Evolutionary conservation across 2,329 filamentous ascomycete species (phyloP).

Genomic region (Verticillium nubilum): DNA sequence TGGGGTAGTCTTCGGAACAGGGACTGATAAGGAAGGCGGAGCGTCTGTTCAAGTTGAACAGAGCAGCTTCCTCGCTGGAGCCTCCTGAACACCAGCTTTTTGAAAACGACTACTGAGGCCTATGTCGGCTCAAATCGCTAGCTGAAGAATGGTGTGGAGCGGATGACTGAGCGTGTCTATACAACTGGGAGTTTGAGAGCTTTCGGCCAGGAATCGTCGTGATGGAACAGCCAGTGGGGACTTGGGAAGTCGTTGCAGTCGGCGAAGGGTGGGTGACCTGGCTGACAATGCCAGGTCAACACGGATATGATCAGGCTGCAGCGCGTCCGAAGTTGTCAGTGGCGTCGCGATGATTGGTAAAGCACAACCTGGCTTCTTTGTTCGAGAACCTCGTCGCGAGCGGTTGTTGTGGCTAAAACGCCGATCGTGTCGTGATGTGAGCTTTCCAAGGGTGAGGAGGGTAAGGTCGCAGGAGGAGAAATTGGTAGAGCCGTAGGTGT

Average conservation of each 20-base stretch:
- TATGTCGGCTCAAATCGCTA: neutral
- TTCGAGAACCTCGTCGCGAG: neutral
- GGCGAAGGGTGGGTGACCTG: neutral
- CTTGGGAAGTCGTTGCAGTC: neutral
- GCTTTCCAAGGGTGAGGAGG: neutral
- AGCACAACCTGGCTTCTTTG: neutral
- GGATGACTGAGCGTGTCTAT: neutral
- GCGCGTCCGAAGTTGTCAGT: neutral
- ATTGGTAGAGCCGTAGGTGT: neutral
- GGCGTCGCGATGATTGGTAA: neutral
- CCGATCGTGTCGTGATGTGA: neutral
- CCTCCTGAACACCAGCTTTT: neutral
- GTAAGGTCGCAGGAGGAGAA: neutral
- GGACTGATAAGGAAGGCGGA: conserved; percentile 2
- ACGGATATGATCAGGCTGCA: neutral
- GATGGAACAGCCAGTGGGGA: neutral
- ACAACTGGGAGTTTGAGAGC: neutral
- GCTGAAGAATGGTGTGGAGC: neutral
- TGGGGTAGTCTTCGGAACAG: conserved; percentile 26
- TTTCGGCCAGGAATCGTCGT: neutral
- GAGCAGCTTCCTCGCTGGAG: conserved; percentile 5
- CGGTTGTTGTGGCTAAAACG: neutral
- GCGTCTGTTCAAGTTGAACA: conserved; percentile 9
- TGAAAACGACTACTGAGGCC: neutral
- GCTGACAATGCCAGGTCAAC: neutral